Evolutionary conservation across 257 asterid genomes (phyloP), one percentile per base, ranked within the genome.

Genomic region (Solanum verrucosum): DNA sequence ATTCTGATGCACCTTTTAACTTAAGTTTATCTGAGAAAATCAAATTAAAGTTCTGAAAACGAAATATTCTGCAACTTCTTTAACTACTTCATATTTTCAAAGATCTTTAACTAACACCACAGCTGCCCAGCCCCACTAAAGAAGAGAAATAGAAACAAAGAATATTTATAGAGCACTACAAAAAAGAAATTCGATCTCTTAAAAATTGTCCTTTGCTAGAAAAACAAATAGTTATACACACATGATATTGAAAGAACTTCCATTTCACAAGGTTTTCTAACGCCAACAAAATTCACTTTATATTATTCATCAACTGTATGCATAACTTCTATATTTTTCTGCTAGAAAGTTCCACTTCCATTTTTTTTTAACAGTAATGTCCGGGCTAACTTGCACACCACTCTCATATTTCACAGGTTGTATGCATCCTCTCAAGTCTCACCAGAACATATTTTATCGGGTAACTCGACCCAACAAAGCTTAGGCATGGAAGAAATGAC

Each of bases 1-100:
- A 96, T 74, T 93, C 98, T 70, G 90, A 88, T 83, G 98, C 97
- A 86, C 86, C 89, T 91, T 92, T 94, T 88, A 96, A 90, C 92
- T 90, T 96, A 91, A 96, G 90, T 89, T 91, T 94, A 87, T 91
- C 99, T 96, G 97, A 86, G 90, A 87, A 25, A 87, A 86, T 88
- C 74, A 90, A 42, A 86, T 72, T 29, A 21, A 29, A 31, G 44
- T 20, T 52, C 67, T 29, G 68, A 81, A 44, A 33, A 46, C 1
- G 31, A 81, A 44, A 49, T 49, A 21, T 25, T 81, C 68, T 49
- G 44, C 86, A 29, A 3, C 20, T 82, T 31, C 11, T 29, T 16
- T 29, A 49, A 82, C 71, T 29, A 82, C 1, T 29, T 81, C 31
- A 81, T 16, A 68, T n/a, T 31, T 18, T 56, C 1, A 56, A 56